Evolutionary conservation across 1,139 yeast species (phyloP), one percentile per base, ranked within the genome.

Genomic region (Candida tropicalis): DNA sequence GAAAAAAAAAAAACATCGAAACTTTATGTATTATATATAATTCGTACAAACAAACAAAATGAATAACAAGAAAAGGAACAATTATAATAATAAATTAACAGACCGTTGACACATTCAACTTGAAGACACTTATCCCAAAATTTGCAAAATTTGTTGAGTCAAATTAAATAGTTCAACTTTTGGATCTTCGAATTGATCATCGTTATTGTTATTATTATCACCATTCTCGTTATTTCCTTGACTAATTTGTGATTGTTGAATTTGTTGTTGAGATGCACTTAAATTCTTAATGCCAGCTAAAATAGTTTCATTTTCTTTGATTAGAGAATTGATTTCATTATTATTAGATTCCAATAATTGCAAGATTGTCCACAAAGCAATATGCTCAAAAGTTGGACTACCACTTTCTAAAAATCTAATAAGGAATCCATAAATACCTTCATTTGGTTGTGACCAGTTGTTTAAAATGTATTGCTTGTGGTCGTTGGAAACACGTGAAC

Each of bases 301-400:
- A 15, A 82, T 76, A n/a, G 79, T 70, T 49, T 72, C 77, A 57
- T 82, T 80, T 43, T 71, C 80, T 58, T 84, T 84, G 38, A 86
- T 81, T 55, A 81, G 71, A 8, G 77, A 70, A 48, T 81, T 79
- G 43, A 93, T 80, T 46, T 86, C 86, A 40, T 69, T 67, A 59
- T 90, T 88, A 57, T 87, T 89, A 44, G 95, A 84, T 67, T 93
- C 99, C 51, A 95, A 76, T 51, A 93, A 77, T 68, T 93, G 99
- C 56, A 91, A 75, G 53, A 91, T 87, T 41, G 97, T 91, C 99
- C 99, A 93, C 49, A 91, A 79, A 1, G 99, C 97, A 66, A 93
- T 93, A 63, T 93, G 99, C 67, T 93, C 98, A 66, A 93, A 95
- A 0, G 98, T 93, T n/a, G 96, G 87, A 63, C 91, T 93, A 35